Evolutionary conservation across 768 basidiomycete species (phyloP), one percentile per base, ranked within the genome.

Genomic region (Kwoniella dendrophila): DNA sequence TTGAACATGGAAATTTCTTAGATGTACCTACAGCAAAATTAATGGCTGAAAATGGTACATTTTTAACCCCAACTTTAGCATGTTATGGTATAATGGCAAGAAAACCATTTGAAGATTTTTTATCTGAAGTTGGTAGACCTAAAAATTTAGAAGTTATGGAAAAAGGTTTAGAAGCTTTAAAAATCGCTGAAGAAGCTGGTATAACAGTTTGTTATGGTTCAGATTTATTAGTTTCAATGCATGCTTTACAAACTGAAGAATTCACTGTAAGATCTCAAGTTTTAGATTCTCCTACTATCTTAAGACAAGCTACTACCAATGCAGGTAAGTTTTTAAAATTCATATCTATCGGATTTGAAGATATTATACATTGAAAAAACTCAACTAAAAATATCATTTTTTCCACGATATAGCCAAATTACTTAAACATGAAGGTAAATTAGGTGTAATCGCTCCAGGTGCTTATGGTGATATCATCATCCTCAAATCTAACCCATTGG

Each of bases 221-320:
- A 0, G 69, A 72, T 33, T 59, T 73, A 2, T 84, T 55, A 83
- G 88, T 70, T 66, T 90, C 49, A 1, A 86, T 79, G 86, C 88
- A 51, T 82, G 87, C 79, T 82, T 85, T 70, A 82, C 89, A 56
- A 82, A 88, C 78, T 1, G 67, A 86, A 86, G 76, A 81, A 50
- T 83, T 83, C 60, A 72, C 80, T 8, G 81, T 82, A n/a, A 76
- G 83, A 32, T 72, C 80, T 1, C 56, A 70, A n/a, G 73, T 81
- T 1, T 76, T 83, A 0, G 62, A 79, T 2, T 78, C 81, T 0
- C 61, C 71, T 0, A 75, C 70, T 0, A 74, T 83, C n/a, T 64
- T 83, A 4, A 73, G 72, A 24, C 83, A 83, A 40, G 82, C 82
- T 0, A 83, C 82, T 0, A 79, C 75, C 20, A 83, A 83, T 63